Base-by-base conservation (phyloP, 2,329 filamentous ascomycete genomes). In the Taxawa tesnikishii region DNA sequence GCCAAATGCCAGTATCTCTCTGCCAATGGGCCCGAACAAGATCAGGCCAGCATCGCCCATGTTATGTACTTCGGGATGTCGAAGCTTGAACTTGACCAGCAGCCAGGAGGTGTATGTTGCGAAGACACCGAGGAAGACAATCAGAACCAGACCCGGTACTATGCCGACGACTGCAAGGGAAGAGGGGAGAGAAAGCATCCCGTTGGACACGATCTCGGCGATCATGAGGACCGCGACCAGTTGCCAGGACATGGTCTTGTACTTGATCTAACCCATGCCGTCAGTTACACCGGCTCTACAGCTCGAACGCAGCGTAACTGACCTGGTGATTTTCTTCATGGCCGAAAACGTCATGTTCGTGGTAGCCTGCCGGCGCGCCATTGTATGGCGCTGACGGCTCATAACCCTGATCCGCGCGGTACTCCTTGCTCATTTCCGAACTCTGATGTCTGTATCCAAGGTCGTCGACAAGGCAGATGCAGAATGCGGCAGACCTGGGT, bases 181-280 rank as follows among this genome's bases (percentile, higher is more conserved):
- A 4, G 61, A 66, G 0, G 68, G 67, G 4, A 71, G 51, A 4
- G 61, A 67, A 6, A 71, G 57, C 60, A 70, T 70, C 36, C 67
- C 67, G 38, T 67, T 67, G 23, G 57, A 62, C 1, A 70, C 64
- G 34, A 70, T 70, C 47, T 71, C 68, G 10, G 67, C 63, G 29
- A 71, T 67, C 67, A 70, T 71, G 37, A 71, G 51, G 4, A 67
- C 49, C 3, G 65, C 58, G 4, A 69, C 65, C 21, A 69, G 51
- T 23, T 57, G 61, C 68, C 67, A 70, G 13, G 58, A 60, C 9
- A 70, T 44, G 0, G 63, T 68, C 43, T 68, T 68, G 53, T 70
- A 72, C 38, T 65, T 62, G 47, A 70, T 70, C 33, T 55, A 42
- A 27, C 10, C 6, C 11, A 13, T 4, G 17, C 15, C 23, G 19